Evolutionary conservation across 2,329 filamentous ascomycete species (phyloP).

Genomic region (Apiospora phragmitis): DNA sequence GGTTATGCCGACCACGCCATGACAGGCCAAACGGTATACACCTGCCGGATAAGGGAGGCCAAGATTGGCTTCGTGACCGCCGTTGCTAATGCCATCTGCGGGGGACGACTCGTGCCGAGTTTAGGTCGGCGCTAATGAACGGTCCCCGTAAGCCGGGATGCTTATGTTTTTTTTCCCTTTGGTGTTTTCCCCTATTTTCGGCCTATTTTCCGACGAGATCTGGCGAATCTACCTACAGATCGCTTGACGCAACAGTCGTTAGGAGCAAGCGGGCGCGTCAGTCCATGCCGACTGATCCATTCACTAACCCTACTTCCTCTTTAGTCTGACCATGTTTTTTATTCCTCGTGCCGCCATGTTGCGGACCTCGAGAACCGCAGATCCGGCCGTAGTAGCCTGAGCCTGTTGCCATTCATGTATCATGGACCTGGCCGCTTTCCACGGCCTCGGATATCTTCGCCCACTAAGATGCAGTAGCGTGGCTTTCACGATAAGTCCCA

Average conservation of each 20-base stretch:
- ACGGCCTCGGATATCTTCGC: neutral
- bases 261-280: neutral
- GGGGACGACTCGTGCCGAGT: conserved; percentile 2
- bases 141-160: neutral
- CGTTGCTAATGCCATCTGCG: neutral
- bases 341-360: neutral
- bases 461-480: conserved; percentile 6
- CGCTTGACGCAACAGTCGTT: neutral
- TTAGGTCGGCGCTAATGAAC: conserved; percentile 1
- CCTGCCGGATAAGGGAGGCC: conserved; percentile 4
- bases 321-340: neutral
- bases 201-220: neutral
- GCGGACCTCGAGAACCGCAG: neutral
- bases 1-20: conserved; percentile 3
- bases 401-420: neutral
- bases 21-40: neutral
- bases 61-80: conserved; percentile 5
- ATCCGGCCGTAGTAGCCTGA: conserved; percentile 2
- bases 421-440: neutral
- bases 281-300: neutral
- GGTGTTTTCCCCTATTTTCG: neutral
- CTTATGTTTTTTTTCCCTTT: neutral
- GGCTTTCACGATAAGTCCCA: neutral
- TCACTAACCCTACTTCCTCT: neutral
- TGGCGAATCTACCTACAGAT: neutral